Conservation (phyloP, 371 early-diverging fungal genomes). For the Rhizopus delemar region DNA sequence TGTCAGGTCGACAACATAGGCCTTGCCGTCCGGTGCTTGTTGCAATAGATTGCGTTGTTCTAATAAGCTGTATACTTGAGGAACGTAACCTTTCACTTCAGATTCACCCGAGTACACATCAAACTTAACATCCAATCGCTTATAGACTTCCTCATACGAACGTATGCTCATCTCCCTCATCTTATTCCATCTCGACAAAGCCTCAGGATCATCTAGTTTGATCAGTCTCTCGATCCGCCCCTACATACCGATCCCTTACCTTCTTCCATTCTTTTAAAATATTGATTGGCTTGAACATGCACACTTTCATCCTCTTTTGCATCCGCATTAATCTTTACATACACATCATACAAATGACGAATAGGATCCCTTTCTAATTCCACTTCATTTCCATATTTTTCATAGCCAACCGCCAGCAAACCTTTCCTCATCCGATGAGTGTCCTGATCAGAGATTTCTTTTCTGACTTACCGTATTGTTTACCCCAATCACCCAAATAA, state of each 20-base stretch:
- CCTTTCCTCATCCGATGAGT: constrained; percentile 33
- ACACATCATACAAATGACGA: constrained; percentile 93
- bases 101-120: constrained; percentile 98
- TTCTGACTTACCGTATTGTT: constrained; percentile 85
- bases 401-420: constrained; percentile 93
- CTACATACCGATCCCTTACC: constrained; percentile 40
- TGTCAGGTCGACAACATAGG: constrained; percentile 75
- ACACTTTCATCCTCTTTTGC: constrained; percentile 57
- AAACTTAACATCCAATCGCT: constrained; percentile 87
- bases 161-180: constrained; percentile 89
- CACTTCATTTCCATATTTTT: constrained; percentile 81
- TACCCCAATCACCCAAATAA: constrained; percentile 99
- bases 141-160: constrained; percentile 86
- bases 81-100: constrained; percentile 72
- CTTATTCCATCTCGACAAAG: constrained; percentile 79
- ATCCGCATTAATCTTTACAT: constrained; percentile 86
- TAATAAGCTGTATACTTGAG: constrained; percentile 62
- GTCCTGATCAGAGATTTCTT: background rate
- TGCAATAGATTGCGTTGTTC: constrained; percentile 51
- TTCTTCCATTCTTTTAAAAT: constrained; percentile 95
- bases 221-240: background rate
- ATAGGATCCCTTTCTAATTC: constrained; percentile 87
- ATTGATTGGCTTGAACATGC: constrained; percentile 80
- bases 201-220: constrained; percentile 64
- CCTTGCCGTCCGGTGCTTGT: constrained; percentile 62